These are phyloP conservation scores for Rubus idaeus DNA, from an alignment of 306 rosid genomes.

Conservation along the genomic window DNA sequence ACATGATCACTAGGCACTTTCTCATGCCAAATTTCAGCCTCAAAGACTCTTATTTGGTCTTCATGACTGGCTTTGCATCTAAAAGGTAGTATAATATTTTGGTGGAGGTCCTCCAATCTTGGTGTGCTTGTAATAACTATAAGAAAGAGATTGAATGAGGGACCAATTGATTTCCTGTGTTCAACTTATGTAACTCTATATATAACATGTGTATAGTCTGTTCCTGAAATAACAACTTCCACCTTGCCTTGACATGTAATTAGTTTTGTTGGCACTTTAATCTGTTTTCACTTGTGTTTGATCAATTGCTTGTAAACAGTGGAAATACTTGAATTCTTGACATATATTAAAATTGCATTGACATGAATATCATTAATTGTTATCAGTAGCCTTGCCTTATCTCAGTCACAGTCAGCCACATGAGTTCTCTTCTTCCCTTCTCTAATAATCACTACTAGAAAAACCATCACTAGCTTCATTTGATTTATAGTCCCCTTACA, in stretches of 20 bases:
- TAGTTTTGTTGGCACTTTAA: slow-evolving; percentile 11
- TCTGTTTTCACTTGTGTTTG: slow-evolving; percentile 10
- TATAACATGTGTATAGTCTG: slow-evolving; percentile 34
- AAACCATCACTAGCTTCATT: too few species aligned
- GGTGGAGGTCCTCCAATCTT: slow-evolving; percentile 49
- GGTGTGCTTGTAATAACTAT: slow-evolving; percentile 13
- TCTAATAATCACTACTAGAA: too few species aligned
- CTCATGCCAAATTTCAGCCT: slow-evolving; percentile 50
- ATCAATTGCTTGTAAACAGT: neutral
- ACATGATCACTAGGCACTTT: slow-evolving; percentile 28
- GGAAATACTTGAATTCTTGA: too few species aligned
- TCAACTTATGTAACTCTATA: slow-evolving; percentile 18
- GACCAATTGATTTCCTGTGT: slow-evolving; percentile 17
- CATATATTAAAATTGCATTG: neutral
- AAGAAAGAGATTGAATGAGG: slow-evolving; percentile 21
- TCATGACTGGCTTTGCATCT: slow-evolving; percentile 52
- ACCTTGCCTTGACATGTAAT: slow-evolving; percentile 13
- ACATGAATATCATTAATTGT: neutral
- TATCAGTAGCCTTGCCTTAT: neutral
- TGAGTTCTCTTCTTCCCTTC: too few species aligned
- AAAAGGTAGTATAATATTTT: slow-evolving; percentile 38
- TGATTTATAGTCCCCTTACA: too few species aligned
- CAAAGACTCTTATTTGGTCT: slow-evolving; percentile 51
- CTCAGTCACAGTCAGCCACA: neutral
- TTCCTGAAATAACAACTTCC: slow-evolving; percentile 19